These are phyloP conservation scores for Scolecobasidium constrictum DNA, from an alignment of 2,329 filamentous ascomycete species.

Conservation along the genomic window DNA sequence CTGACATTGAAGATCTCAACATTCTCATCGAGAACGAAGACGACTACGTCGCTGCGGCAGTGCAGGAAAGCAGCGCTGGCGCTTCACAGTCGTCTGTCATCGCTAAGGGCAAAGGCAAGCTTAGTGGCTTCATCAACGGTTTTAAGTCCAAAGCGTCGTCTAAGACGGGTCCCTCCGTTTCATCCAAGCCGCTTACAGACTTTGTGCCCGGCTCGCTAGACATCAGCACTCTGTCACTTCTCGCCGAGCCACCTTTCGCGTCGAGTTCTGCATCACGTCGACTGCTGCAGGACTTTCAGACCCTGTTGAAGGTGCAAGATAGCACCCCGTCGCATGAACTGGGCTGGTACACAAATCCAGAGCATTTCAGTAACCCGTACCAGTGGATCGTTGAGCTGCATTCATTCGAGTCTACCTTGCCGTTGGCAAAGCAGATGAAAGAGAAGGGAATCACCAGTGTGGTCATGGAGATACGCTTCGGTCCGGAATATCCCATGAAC, in stretches of 20 bases:
- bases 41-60: neutral
- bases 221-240: conserved; percentile 47
- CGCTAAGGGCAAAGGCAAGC: conserved; percentile 5
- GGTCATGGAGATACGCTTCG: conserved; percentile 73
- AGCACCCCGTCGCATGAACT: conserved; percentile 51
- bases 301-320: conserved; percentile 53
- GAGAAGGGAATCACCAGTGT: conserved; percentile 50
- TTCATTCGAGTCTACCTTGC: conserved; percentile 59
- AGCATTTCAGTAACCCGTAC: conserved; percentile 60
- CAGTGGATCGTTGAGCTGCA: conserved; percentile 90
- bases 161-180: neutral
- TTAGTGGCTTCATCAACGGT: conserved; percentile 3
- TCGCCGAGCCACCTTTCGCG: conserved; percentile 57
- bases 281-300: conserved; percentile 54
- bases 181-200: conserved; percentile 31
- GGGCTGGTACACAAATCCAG: conserved; percentile 72
- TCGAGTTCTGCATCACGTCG: conserved; percentile 48
- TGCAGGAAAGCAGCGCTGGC: no score
- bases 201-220: conserved; percentile 61
- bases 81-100: neutral
- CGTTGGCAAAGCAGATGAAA: conserved; percentile 67
- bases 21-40: conserved; percentile 23
- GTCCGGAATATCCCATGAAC: conserved; percentile 60
- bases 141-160: conserved; percentile 4
- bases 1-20: conserved; percentile 34